Evolutionary conservation across 192 early-diverging fungal genomes (phyloP).

Genomic region (Coemansia sp.): DNA sequence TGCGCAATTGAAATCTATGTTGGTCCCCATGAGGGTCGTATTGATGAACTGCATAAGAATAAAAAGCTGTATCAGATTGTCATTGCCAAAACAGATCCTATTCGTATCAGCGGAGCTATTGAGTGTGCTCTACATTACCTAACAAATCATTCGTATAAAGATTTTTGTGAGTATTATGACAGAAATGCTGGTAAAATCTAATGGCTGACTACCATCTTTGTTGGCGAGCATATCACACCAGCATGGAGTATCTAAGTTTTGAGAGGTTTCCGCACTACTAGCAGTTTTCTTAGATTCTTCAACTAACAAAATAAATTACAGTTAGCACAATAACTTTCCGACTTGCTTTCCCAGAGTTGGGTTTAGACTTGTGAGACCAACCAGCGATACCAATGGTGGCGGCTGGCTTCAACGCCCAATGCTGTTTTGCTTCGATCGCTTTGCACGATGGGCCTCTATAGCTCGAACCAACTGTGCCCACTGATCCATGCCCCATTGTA

Average conservation of each 20-base stretch:
- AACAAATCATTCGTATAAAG: neutral
- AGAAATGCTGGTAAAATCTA: neutral
- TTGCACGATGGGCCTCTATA: neutral
- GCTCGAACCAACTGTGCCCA: constrained; percentile 18
- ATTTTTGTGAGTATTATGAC: neutral
- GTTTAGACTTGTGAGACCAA: neutral
- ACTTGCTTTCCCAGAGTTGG: neutral
- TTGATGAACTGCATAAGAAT: neutral
- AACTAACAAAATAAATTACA: neutral
- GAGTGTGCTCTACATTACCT: neutral
- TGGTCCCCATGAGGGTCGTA: neutral
- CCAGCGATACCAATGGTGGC: too few relatives aligned
- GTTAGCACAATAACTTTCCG: neutral
- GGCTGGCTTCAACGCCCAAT: neutral
- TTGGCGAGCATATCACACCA: neutral
- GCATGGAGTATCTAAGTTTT: neutral
- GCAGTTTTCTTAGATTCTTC: too few relatives aligned
- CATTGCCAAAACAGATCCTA: neutral
- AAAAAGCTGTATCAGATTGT: neutral
- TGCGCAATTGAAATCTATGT: neutral
- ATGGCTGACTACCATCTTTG: neutral
- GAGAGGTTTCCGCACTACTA: neutral
- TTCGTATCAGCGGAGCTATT: neutral
- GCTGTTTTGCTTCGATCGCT: neutral
- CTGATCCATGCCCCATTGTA: constrained; percentile 48